These are phyloP conservation scores for Dalbergia oliveri DNA, from an alignment of 306 rosid species.

Conservation along the genomic window DNA sequence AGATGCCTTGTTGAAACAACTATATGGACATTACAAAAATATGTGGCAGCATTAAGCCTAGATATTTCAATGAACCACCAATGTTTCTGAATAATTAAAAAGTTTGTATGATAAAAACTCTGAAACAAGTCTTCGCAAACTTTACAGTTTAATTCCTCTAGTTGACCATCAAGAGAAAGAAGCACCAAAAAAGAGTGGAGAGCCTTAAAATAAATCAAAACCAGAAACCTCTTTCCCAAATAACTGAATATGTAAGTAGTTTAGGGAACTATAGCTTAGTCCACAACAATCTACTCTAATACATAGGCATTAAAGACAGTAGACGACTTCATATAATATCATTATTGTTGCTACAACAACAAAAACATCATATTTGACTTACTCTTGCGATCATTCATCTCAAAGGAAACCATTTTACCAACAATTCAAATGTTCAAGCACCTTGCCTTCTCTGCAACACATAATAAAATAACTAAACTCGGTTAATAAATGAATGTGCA, in stretches of 20 bases:
- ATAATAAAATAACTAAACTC: conserved; percentile 30
- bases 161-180: conserved; percentile 24
- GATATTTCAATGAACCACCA: conserved; percentile 15
- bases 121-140: conserved; percentile 3
- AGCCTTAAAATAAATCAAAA: conserved; percentile 12
- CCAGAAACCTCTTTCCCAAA: neutral
- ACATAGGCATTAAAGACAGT: neutral
- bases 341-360: neutral
- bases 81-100: conserved; percentile 27
- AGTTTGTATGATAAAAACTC: neutral
- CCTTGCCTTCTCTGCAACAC: conserved; percentile 56
- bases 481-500: conserved; percentile 34
- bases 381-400: conserved; percentile 99
- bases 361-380: conserved; percentile 47
- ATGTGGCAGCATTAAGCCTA: conserved; percentile 12
- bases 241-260: neutral
- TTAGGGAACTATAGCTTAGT: conserved; percentile 12
- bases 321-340: neutral
- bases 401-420: conserved; percentile 85
- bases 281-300: neutral
- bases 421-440: conserved; percentile 42
- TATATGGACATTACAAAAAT: neutral
- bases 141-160: neutral
- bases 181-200: conserved; percentile 6
- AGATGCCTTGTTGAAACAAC: conserved; percentile 17